Conservation (phyloP, 768 basidiomycete genomes). For the Lactarius hengduanensis region DNA sequence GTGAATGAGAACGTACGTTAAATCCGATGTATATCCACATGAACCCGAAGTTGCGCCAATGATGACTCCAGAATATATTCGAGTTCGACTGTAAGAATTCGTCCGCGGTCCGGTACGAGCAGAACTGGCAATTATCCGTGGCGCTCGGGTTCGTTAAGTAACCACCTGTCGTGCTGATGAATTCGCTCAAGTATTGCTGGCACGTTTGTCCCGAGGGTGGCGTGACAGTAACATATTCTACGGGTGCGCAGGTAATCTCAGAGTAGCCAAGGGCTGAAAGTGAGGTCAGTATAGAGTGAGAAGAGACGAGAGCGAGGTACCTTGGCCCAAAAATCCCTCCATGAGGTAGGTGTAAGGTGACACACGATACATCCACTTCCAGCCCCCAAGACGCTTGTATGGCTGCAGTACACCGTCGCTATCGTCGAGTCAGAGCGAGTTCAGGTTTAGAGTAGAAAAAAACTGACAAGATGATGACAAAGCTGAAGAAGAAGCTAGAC, state of each 20-base stretch:
- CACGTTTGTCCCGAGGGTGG: conserved; percentile 50
- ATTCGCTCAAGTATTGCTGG: conserved; percentile 44
- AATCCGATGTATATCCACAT: conserved; percentile 44
- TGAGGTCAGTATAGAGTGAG: not conserved
- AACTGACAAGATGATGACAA: conserved; percentile 45
- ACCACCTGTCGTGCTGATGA: conserved; percentile 44
- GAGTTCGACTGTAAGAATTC: conserved; percentile 53
- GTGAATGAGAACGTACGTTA: conserved; percentile 40
- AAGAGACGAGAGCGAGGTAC: conserved; percentile 38
- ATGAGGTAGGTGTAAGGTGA: conserved; percentile 42
- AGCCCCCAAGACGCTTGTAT: conserved; percentile 44
- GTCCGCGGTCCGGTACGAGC: conserved; percentile 58
- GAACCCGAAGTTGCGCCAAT: conserved; percentile 50
- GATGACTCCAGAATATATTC: conserved; percentile 56
- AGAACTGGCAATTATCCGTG: conserved; percentile 48
- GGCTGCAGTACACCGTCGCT: conserved; percentile 52
- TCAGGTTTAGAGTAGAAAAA: not conserved
- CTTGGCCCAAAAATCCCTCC: conserved; percentile 41
- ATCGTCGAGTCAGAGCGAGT: not conserved
- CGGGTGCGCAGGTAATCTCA: conserved; percentile 50
- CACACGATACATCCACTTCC: conserved; percentile 43
- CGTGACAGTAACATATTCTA: conserved; percentile 57
- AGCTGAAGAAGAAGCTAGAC: conserved; percentile 40
- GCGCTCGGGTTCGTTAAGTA: conserved; percentile 45
- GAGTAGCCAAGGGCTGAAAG: conserved; percentile 49